Evolutionary conservation across 345 rosid species (phyloP).

Genomic region (Erodium maritimum): DNA sequence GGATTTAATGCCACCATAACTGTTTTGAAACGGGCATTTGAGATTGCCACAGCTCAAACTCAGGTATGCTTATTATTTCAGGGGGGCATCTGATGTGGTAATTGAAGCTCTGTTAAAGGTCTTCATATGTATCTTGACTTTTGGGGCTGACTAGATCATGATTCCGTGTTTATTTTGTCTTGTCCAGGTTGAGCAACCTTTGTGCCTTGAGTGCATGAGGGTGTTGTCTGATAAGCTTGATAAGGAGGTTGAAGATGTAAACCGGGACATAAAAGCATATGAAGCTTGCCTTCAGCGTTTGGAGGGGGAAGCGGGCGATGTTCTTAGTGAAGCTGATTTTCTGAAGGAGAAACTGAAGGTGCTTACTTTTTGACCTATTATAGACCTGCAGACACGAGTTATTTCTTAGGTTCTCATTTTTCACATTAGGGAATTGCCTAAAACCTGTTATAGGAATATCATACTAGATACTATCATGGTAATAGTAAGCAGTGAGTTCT

Average conservation of each 20-base stretch:
- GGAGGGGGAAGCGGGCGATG: slow-evolving; percentile 63
- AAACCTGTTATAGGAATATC: background rate
- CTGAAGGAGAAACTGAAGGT: slow-evolving; percentile 82
- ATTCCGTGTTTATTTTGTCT: slow-evolving; percentile 4
- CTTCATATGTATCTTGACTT: background rate
- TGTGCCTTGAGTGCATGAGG: slow-evolving; percentile 95
- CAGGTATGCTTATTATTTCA: slow-evolving; percentile 41
- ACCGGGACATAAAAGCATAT: slow-evolving; percentile 77
- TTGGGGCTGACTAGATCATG: background rate
- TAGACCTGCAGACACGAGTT: background rate
- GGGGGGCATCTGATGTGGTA: background rate
- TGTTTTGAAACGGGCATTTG: slow-evolving; percentile 72
- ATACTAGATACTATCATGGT: too few relatives aligned
- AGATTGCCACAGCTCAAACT: slow-evolving; percentile 75
- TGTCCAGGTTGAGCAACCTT: slow-evolving; percentile 85
- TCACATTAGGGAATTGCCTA: background rate
- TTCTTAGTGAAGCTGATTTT: slow-evolving; percentile 85
- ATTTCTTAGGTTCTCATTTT: too few relatives aligned
- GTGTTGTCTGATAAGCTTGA: slow-evolving; percentile 86
- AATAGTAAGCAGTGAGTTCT: background rate
- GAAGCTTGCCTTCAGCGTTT: slow-evolving; percentile 69
- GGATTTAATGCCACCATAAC: slow-evolving; percentile 71
- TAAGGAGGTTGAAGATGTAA: slow-evolving; percentile 91
- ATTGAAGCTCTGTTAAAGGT: slow-evolving; percentile 1
- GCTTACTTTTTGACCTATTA: background rate